Conservation (phyloP, 2,329 filamentous ascomycete genomes). For the Cryphonectria radicalis region DNA sequence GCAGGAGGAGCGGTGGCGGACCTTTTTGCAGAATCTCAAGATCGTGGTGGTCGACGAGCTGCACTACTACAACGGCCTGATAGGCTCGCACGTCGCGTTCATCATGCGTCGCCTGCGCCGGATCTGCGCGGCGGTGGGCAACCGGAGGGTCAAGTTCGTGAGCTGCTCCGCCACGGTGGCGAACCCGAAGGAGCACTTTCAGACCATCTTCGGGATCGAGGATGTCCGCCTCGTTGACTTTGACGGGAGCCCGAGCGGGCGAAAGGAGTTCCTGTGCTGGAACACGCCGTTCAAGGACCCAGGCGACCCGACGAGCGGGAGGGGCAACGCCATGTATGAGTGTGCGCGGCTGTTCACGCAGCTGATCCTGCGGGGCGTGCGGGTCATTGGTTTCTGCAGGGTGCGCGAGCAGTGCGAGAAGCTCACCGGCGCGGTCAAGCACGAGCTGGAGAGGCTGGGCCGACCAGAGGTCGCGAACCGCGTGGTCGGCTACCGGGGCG, state of each 20-base stretch:
- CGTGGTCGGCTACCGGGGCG: constrained; percentile 94
- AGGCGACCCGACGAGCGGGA: constrained; percentile 80
- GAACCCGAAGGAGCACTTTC: constrained; percentile 90
- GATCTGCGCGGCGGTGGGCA: constrained; percentile 89
- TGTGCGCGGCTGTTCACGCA: constrained; percentile 91
- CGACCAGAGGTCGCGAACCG: constrained; percentile 74
- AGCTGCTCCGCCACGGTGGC: constrained; percentile 96
- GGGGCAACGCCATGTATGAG: constrained; percentile 81
- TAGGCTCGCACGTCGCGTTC: constrained; percentile 91
- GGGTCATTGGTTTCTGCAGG: constrained; percentile 91
- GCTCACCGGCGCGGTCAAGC: constrained; percentile 77
- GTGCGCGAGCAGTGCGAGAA: constrained; percentile 88
- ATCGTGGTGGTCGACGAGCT: constrained; percentile 92
- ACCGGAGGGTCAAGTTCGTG: constrained; percentile 83
- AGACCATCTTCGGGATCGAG: constrained; percentile 87
- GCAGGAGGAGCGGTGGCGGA: constrained; percentile 87
- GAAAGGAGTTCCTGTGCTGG: constrained; percentile 97
- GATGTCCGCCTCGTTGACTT: constrained; percentile 83
- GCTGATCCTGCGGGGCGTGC: constrained; percentile 82
- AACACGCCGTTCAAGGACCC: constrained; percentile 95
- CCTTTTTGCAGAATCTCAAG: constrained; percentile 84
- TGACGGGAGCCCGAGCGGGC: constrained; percentile 88
- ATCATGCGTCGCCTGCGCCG: constrained; percentile 89
- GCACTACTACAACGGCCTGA: constrained; percentile 94
- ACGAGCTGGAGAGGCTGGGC: constrained; percentile 74